Evolutionary conservation across 2,329 filamentous ascomycete genomes (phyloP).

Genomic region (Aureobasidium sp.): DNA sequence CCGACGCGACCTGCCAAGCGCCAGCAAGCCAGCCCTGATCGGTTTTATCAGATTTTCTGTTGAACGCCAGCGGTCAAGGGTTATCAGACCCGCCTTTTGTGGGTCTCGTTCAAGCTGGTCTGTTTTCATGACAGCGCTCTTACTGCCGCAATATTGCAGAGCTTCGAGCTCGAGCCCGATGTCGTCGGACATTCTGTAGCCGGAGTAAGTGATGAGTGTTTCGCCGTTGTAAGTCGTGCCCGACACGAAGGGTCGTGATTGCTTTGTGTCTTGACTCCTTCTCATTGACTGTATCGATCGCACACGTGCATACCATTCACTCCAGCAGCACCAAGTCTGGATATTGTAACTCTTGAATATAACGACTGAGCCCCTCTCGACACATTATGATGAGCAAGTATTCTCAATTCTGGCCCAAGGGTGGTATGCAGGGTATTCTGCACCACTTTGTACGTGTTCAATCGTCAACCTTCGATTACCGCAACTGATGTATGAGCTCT

Average conservation of each 20-base stretch:
- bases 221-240: neutral
- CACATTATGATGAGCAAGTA: conserved; percentile 14
- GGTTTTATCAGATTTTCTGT: conserved; percentile 12
- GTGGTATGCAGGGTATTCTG: conserved; percentile 22
- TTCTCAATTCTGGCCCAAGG: conserved; percentile 26
- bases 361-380: neutral
- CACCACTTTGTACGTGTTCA: conserved; percentile 24
- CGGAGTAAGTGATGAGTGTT: neutral
- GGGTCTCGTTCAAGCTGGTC: neutral
- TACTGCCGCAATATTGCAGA: neutral
- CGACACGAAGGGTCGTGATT: neutral
- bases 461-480: neutral
- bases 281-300: neutral
- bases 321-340: neutral
- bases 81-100: conserved; percentile 6
- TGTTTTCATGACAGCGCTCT: neutral
- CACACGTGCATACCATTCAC: neutral
- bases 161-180: conserved; percentile 1
- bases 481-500: neutral
- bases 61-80: neutral
- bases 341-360: neutral
- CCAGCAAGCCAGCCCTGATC: neutral
- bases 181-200: neutral
- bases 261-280: neutral
- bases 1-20: neutral